Conservation (phyloP, 1,284 basidiomycete genomes). For the Bjerkandera adusta region DNA sequence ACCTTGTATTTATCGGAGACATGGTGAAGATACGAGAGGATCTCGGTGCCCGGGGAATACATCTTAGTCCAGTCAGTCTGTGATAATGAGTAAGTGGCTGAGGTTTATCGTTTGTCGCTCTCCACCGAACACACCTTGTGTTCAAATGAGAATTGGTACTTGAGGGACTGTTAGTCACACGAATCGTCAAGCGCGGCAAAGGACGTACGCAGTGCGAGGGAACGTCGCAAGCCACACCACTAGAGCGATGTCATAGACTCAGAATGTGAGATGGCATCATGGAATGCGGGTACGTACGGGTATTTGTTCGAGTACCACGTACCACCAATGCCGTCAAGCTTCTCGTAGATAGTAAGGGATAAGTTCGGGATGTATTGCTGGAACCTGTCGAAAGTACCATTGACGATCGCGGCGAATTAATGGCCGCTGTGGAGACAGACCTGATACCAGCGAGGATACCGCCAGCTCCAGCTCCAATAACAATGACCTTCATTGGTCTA, state of each 20-base stretch:
- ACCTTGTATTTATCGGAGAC: constrained; percentile 56
- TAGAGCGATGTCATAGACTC: constrained; percentile 21
- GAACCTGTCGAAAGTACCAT: constrained; percentile 32
- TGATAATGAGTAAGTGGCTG: neutral
- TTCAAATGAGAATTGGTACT: constrained; percentile 58
- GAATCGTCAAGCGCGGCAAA: too few relatives aligned
- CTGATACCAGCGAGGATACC: constrained; percentile 56
- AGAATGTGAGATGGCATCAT: neutral
- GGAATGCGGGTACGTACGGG: constrained; percentile 21
- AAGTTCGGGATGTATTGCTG: constrained; percentile 49
- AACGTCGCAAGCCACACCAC: constrained; percentile 48
- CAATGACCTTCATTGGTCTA: constrained; percentile 47
- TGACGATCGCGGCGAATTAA: neutral
- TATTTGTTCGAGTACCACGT: constrained; percentile 45
- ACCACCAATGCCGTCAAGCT: constrained; percentile 51
- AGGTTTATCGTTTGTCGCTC: neutral
- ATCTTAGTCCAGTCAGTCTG: constrained; percentile 57
- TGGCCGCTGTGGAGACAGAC: constrained; percentile 24
- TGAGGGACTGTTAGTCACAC: neutral
- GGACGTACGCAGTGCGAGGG: constrained; percentile 4
- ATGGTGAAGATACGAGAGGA: constrained; percentile 45
- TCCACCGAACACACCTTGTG: constrained; percentile 34
- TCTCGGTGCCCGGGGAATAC: constrained; percentile 54
- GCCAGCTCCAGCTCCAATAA: constrained; percentile 52
- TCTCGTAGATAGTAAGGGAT: constrained; percentile 54